phyloP scores from a whole-genome alignment of 345 rosid species.

The Lepidium sativum region DNA sequence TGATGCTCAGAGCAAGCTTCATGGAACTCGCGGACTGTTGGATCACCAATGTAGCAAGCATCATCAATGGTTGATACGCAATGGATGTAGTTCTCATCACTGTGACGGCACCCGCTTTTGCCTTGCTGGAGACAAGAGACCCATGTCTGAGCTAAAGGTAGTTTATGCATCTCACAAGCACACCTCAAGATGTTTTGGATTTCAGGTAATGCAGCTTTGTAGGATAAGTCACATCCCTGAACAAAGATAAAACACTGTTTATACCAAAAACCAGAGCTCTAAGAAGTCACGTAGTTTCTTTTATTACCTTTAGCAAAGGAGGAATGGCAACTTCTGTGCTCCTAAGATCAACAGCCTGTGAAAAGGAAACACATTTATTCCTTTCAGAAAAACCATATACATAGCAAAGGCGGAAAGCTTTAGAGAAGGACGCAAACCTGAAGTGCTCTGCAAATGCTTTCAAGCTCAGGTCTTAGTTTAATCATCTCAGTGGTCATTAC shows the following conservation, averaged over 20 bases:
- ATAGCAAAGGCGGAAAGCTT: neutral
- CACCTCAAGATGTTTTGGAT: slow-evolving; percentile 76
- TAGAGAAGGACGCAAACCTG: slow-evolving; percentile 46
- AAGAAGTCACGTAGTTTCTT: neutral
- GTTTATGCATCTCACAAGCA: slow-evolving; percentile 84
- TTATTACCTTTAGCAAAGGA: slow-evolving; percentile 41
- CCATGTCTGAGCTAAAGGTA: slow-evolving; percentile 99
- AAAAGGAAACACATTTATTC: neutral
- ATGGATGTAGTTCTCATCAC: slow-evolving; percentile 51
- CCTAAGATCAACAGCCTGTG: slow-evolving; percentile 83
- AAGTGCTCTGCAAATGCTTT: slow-evolving; percentile 77
- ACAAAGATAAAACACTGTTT: slow-evolving; percentile 7
- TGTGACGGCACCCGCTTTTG: slow-evolving; percentile 77
- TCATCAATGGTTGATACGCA: slow-evolving; percentile 79
- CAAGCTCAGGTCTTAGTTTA: slow-evolving; percentile 61
- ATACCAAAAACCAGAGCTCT: neutral
- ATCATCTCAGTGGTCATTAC: slow-evolving; percentile 69
- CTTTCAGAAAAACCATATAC: neutral
- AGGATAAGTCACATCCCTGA: slow-evolving; percentile 46
- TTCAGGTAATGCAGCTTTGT: slow-evolving; percentile 77
- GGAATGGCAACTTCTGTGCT: slow-evolving; percentile 40
- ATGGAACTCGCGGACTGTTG: slow-evolving; percentile 47
- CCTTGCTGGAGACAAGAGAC: slow-evolving; percentile 76
- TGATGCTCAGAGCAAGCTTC: slow-evolving; percentile 97
- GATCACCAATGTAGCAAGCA: slow-evolving; percentile 61